These are phyloP conservation scores for Leccinum variicolor DNA, from an alignment of 768 basidiomycete species.

Conservation along the genomic window DNA sequence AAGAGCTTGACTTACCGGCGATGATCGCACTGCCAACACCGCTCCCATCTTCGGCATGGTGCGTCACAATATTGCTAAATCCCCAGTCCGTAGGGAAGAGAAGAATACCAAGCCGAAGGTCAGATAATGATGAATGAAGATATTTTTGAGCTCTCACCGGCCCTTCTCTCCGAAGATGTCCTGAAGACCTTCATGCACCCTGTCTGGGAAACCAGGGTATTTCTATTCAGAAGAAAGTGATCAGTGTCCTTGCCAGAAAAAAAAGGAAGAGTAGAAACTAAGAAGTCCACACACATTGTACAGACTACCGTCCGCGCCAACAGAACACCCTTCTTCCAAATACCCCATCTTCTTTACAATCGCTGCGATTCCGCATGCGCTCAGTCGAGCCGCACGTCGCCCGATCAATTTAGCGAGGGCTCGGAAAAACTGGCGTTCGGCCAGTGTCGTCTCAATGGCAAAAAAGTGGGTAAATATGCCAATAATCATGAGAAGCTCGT, in stretches of 20 bases:
- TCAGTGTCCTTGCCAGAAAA: not conserved
- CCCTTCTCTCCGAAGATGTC: conserved; percentile 98
- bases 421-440: conserved; percentile 97
- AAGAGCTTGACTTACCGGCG: conserved; percentile 50
- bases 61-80: conserved; percentile 40
- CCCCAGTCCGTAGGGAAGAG: conserved; percentile 46
- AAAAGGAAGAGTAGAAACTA: not conserved
- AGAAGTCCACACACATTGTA: conserved; percentile 67
- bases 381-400: conserved; percentile 83
- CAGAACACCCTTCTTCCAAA: conserved; percentile 83
- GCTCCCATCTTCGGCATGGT: conserved; percentile 52
- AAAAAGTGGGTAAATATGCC: conserved; percentile 98
- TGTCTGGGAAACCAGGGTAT: conserved; percentile 94
- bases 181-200: conserved; percentile 87
- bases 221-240: conserved; percentile 51
- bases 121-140: not conserved
- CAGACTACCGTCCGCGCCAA: conserved; percentile 92
- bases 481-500: conserved; percentile 94
- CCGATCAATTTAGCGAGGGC: conserved; percentile 89
- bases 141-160: conserved; percentile 48
- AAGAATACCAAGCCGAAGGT: conserved; percentile 17
- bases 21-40: conserved; percentile 98
- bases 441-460: conserved; percentile 91
- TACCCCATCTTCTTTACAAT: conserved; percentile 95
- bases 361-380: conserved; percentile 94